A percentile compares a stretch with the other conserved stretches of the same genome.
Conservation (phyloP, 371 early-diverging fungal species). For the Amoeboaphelidium occidentale region DNA sequence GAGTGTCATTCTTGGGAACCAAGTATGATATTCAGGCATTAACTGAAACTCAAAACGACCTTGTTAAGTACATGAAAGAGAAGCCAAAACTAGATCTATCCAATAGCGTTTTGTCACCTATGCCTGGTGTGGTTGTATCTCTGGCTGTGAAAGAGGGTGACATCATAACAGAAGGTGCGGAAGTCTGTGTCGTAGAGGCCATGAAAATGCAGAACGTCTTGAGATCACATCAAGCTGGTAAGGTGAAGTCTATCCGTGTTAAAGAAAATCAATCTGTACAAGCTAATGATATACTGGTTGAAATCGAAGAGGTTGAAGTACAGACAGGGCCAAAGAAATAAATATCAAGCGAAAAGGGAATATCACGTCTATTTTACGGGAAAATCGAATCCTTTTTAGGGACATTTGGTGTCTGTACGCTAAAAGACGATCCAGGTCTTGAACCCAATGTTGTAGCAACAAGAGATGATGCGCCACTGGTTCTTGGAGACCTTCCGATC, state of each 20-base stretch:
- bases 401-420: too few species aligned
- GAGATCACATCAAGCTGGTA: constrained; percentile 47
- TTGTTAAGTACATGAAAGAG: constrained; percentile 43
- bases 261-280: constrained; percentile 43
- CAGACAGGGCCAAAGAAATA: too few species aligned
- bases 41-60: constrained; percentile 27
- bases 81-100: constrained; percentile 41
- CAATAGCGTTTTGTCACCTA: constrained; percentile 52
- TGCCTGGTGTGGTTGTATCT: constrained; percentile 76
- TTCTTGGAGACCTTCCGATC: too few species aligned
- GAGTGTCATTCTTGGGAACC: constrained; percentile 56
- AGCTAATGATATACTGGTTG: constrained; percentile 62
- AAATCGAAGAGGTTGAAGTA: constrained; percentile 32
- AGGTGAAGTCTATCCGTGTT: constrained; percentile 49
- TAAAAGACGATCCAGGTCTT: too few species aligned
- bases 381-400: too few species aligned
- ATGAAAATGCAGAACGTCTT: constrained; percentile 97
- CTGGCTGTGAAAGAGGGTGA: constrained; percentile 64
- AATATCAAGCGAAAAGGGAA: too few species aligned
- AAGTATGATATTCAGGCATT: constrained; percentile 14
- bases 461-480: too few species aligned
- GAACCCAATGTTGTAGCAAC: too few species aligned
- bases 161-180: constrained; percentile 41
- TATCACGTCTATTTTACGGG: too few species aligned
- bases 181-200: constrained; percentile 76